Base-by-base conservation (phyloP, 345 rosid species). In the Lumnitzera racemosa region DNA sequence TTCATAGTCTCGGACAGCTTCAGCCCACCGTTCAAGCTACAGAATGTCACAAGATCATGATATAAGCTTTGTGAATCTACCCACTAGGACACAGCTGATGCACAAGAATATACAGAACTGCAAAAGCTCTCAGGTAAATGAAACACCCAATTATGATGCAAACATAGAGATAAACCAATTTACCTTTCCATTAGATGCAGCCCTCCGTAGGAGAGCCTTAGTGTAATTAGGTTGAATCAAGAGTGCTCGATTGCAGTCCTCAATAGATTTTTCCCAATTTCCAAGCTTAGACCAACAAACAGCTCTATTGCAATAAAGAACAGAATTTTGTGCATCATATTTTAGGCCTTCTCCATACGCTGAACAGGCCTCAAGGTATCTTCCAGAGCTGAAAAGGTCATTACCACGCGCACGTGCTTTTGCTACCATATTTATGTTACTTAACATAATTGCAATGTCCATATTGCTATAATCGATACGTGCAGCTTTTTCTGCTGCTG, bases 251-350 rank as follows among this genome's bases (percentile, higher is more conserved):
- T 83, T 88, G 81, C 96, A 94, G 52, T 90, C 97, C 63, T 84
- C 95, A 47, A 90, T 66, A 64, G 97, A 90, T 65, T 81, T 80
- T 63, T 86, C 95, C 97, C 92, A 94, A 50, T 68, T 54, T 63
- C 95, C 95, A 3, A 88, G 95, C 70, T 94, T 94, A 65, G 80
- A 86, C 99, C 99, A 94, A 74, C 99, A 94, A 25, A 89, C 89
- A 24, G 99, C 97, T 83, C 97, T 80, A 62, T 94, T 94, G 73
- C 97, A 94, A 52, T 83, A 90, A n/a, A 94, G 81, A 78, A 90
- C 88, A 14, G 95, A 77, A 78, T 81, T 94, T 64, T 65, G 77
- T 48, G 59, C 77, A 67, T 94, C 84, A 56, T 73, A 63, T 47
- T 61, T 84, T 24, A 94, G 96, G 71, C 99, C 97, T 63, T 94